Evolutionary conservation across 371 early-diverging fungal genomes (phyloP).

Genomic region (Globomyces sp.): DNA sequence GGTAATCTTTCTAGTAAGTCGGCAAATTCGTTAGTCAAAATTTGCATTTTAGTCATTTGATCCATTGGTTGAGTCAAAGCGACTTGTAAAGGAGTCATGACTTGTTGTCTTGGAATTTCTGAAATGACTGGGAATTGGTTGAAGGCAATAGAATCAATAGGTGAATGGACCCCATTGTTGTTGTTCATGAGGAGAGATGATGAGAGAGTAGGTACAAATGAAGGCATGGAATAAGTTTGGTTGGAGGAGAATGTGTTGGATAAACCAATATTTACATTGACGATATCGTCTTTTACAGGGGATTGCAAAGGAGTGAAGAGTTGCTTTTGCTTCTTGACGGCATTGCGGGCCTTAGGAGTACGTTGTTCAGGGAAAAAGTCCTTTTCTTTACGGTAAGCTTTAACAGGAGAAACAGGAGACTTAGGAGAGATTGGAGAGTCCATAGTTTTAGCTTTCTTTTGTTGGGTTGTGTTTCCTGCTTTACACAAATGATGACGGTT

Average conservation of each 20-base stretch:
- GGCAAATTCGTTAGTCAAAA: slow-evolving; percentile 16
- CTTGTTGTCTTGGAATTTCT: too few species aligned
- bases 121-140: neutral
- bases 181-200: too few species aligned
- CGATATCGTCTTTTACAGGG: neutral
- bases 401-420: neutral
- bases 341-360: neutral
- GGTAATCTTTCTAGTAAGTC: slow-evolving; percentile 12
- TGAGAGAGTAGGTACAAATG: too few species aligned
- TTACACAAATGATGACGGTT: slow-evolving; percentile 18
- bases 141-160: neutral
- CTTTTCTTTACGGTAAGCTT: neutral
- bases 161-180: too few species aligned
- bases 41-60: slow-evolving; percentile 10
- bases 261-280: neutral
- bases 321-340: neutral
- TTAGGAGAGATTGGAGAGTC: neutral
- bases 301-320: neutral
- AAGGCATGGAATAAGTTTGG: neutral
- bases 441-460: too few species aligned
- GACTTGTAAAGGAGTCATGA: neutral
- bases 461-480: neutral
- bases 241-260: neutral
- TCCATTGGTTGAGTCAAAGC: neutral
- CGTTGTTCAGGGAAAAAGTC: neutral